These are phyloP conservation scores for Metroxylon sagu DNA, from an alignment of 176 grass and related monocot genomes.

Conservation along the genomic window DNA sequence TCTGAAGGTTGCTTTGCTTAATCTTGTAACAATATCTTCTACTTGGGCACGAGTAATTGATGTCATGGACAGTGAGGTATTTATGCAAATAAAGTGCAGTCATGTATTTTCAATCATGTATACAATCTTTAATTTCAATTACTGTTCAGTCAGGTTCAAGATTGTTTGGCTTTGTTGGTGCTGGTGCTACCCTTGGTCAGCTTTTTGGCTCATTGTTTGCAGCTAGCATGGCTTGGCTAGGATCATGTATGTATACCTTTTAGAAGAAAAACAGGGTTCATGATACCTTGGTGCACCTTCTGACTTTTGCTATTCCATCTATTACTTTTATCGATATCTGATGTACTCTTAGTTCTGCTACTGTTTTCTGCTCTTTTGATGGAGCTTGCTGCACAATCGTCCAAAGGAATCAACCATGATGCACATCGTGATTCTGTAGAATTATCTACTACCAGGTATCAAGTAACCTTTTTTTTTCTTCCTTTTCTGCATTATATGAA, in stretches of 20 bases:
- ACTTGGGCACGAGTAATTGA: slow-evolving; percentile 95
- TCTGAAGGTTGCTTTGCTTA: slow-evolving; percentile 85
- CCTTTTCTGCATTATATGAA: not conserved
- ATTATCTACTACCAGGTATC: slow-evolving; percentile 40
- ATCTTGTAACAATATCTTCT: slow-evolving; percentile 92
- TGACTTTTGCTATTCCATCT: not conserved
- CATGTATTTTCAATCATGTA: not conserved
- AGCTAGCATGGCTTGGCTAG: slow-evolving; percentile 84
- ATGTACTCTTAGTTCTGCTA: slow-evolving; percentile 52
- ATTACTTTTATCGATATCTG: slow-evolving; percentile 10
- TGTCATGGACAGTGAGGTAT: slow-evolving; percentile 94
- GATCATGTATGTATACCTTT: slow-evolving; percentile 54
- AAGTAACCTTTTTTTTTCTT: not conserved
- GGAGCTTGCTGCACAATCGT: slow-evolving; percentile 72
- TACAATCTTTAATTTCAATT: slow-evolving; percentile 29
- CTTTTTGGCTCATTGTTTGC: slow-evolving; percentile 85
- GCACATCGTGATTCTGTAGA: slow-evolving; percentile 35
- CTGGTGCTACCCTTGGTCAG: slow-evolving; percentile 88
- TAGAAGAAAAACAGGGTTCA: too few species aligned
- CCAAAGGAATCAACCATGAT: slow-evolving; percentile 73
- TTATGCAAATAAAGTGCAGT: not conserved
- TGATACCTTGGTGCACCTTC: not conserved
- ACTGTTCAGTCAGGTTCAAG: slow-evolving; percentile 90
- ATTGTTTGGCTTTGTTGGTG: slow-evolving; percentile 91
- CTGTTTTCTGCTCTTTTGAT: slow-evolving; percentile 75